These are phyloP conservation scores for Teratosphaeria epicoccoides DNA, from an alignment of 2,329 filamentous ascomycete species.

Conservation along the genomic window DNA sequence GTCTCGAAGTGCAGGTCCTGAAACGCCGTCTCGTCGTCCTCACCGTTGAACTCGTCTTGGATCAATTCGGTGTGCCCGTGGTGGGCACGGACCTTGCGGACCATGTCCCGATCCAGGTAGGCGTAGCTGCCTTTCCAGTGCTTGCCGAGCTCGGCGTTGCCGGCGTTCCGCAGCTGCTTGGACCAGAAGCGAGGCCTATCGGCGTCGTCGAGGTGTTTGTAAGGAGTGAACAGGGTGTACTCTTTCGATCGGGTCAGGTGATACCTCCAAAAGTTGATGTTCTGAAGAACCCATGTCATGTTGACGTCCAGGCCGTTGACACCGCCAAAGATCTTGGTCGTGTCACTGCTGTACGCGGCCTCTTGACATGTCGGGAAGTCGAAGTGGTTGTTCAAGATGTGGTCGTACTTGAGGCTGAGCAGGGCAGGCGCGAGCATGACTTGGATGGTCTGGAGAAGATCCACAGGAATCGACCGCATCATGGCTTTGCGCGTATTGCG, in stretches of 20 bases:
- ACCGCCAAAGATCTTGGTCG: constrained; percentile 30
- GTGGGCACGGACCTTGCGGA: constrained; percentile 17
- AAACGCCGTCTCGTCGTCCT: constrained; percentile 20
- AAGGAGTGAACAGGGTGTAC: constrained; percentile 28
- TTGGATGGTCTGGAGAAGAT: constrained; percentile 19
- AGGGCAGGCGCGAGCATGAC: constrained; percentile 22
- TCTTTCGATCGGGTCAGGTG: constrained; percentile 35
- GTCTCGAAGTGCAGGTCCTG: constrained; percentile 20
- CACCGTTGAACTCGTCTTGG: constrained; percentile 24
- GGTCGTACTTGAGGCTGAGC: constrained; percentile 9
- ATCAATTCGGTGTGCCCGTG: constrained; percentile 8
- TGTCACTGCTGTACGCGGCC: constrained; percentile 32
- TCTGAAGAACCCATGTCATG: constrained; percentile 37
- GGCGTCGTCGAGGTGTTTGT: constrained; percentile 24
- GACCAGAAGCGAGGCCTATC: constrained; percentile 32
- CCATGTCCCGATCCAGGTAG: constrained; percentile 26
- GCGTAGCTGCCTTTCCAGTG: constrained; percentile 44
- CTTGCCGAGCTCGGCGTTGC: constrained; percentile 23
- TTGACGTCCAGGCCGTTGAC: constrained; percentile 30
- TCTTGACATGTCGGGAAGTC: constrained; percentile 37
- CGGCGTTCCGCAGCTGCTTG: constrained; percentile 7
- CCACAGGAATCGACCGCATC: constrained; percentile 4
- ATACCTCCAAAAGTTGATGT: constrained; percentile 44
- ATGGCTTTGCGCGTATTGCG: neutral
- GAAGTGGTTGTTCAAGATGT: constrained; percentile 9